Evolutionary conservation across 768 basidiomycete species (phyloP), one percentile per base, ranked within the genome.

Genomic region (Calocybe indica): DNA sequence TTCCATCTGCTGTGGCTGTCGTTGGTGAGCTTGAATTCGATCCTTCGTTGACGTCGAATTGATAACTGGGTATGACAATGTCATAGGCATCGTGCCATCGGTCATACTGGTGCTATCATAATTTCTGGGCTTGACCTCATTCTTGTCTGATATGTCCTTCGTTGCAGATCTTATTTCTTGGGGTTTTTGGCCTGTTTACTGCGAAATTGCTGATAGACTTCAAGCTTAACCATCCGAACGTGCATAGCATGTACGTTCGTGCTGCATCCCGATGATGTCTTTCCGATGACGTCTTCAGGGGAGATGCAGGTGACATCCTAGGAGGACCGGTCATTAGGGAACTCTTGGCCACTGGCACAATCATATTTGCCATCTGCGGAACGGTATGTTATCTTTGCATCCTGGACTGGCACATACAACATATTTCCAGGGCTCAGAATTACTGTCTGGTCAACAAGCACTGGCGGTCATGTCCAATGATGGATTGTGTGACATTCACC

Each of bases 161-260:
- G 31, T 5, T 33, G 35, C 12, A 58, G 58, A 77, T 78, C n/a
- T 58, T 75, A 12, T 78, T 79, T 50, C 64, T 79, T 13, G 77
- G 76, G 5, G 51, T 67, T 3, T 79, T 79, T 52, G 78, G 68
- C 2, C 53, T 78, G 7, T 78, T 68, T 47, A 79, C 73, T 6
- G 73, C 76, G 6, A 78, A 79, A 49, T 58, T 80, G 4, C 62
- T 80, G 43, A 66, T 80, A 45, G 73, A 79, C 61, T 79, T 79
- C 66, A 79, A 79, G 57, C 54, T 79, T 30, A 77, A 76, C 48
- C 78, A 79, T 55, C 76, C 74, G 0, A 62, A 69, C 28, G 76
- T 78, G 5, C 78, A 79, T 50, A 78, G 66, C 47, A 78, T 79
- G 75, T 76, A 51, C 29, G 60, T 41, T 22, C 22, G 22, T 22